A percentile compares a stretch with the other conserved stretches of the same genome.
Evolutionary conservation across 768 basidiomycete genomes (phyloP).

Genomic region (Auriculariales sp.): DNA sequence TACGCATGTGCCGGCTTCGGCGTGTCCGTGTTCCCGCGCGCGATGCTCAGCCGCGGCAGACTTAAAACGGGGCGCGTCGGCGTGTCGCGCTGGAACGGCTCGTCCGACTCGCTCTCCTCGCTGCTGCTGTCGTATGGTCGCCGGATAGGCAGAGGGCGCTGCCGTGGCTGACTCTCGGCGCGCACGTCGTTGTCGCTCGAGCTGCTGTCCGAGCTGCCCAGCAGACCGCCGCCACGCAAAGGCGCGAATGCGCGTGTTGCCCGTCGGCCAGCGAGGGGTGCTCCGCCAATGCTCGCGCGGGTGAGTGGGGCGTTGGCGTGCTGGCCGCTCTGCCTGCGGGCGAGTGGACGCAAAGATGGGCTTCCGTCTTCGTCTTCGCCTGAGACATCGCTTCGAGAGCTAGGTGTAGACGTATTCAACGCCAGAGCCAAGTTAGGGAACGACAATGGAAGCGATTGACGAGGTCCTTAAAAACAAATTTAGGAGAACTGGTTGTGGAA

Average conservation of each 20-base stretch:
- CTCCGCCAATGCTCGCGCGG: slow-evolving; percentile 58
- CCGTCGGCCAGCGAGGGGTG: not conserved
- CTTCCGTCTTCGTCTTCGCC: slow-evolving; percentile 45
- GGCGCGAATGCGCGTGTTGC: slow-evolving; percentile 16
- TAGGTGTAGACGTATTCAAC: slow-evolving; percentile 12
- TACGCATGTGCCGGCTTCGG: slow-evolving; percentile 17
- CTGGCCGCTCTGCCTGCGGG: slow-evolving; percentile 14
- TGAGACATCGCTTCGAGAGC: slow-evolving; percentile 24
- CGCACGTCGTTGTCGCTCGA: slow-evolving; percentile 7
- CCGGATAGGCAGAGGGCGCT: slow-evolving; percentile 53
- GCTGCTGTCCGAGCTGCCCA: slow-evolving; percentile 10
- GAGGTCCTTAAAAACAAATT: slow-evolving; percentile 3
- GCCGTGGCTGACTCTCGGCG: slow-evolving; percentile 9
- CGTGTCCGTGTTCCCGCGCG: slow-evolving; percentile 5
- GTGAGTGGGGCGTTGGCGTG: slow-evolving; percentile 39
- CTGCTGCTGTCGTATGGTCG: slow-evolving; percentile 52
- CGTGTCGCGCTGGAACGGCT: slow-evolving; percentile 13
- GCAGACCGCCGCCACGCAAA: slow-evolving; percentile 11
- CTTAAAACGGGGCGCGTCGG: slow-evolving; percentile 9
- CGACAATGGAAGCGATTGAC: slow-evolving; percentile 39
- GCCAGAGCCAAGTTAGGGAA: slow-evolving; percentile 30
- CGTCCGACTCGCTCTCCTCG: slow-evolving; percentile 21
- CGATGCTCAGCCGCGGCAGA: slow-evolving; percentile 11
- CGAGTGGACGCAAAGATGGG: slow-evolving; percentile 22
- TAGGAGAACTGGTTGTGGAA: not conserved